Base-by-base conservation (phyloP, 257 asterid genomes). In the Salvia splendens region DNA sequence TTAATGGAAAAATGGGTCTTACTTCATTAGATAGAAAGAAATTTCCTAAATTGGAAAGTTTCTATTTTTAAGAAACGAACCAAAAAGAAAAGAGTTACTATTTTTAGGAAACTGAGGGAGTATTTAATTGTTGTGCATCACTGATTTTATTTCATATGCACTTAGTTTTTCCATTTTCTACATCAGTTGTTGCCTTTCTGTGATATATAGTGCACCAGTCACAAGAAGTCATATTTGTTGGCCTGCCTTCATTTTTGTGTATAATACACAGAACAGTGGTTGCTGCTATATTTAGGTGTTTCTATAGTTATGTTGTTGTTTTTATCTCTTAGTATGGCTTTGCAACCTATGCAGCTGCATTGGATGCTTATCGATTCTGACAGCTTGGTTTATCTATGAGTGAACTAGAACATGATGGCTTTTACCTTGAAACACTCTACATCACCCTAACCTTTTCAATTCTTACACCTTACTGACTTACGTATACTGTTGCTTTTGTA, bases 401-500 rank as follows among this genome's bases (percentile, higher is more conserved):
- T 16, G 58, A 48, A 41, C 24, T 45, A 67, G 32, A 47, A 43
- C 43, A 43, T 58, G 42, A 51, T 48, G 7, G 48, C 56, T 58
- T 24, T 65, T 43, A 60, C 56, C 36, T 48, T 4, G 4, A 20
- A 28, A 68, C 0, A 28, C 15, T 66, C 45, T 61, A 36, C 38
- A 3, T 42, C 14, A 5, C 8, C 5, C 16, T 14, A 17, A 30
- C 14, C 54, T 49, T 20, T 61, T 46, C 38, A 50, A 40, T 66
- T 38, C 17, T 43, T 12, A 15, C 33, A 55, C 38, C 45, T 32
- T 20, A 52, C 78, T 81, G 53, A 69, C 49, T 14, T 20, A 33
- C 55, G 50, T 61, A 62, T 12, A 45, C 74, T 60, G 65, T 62
- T 45, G 30, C 67, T 62, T 62, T 62, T 84, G 84, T 80, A 94